A percentile compares a stretch with the other conserved stretches of the same genome.
These are phyloP conservation scores for Cyclaneusma minus DNA, from an alignment of 2,329 filamentous ascomycete genomes.

Conservation along the genomic window DNA sequence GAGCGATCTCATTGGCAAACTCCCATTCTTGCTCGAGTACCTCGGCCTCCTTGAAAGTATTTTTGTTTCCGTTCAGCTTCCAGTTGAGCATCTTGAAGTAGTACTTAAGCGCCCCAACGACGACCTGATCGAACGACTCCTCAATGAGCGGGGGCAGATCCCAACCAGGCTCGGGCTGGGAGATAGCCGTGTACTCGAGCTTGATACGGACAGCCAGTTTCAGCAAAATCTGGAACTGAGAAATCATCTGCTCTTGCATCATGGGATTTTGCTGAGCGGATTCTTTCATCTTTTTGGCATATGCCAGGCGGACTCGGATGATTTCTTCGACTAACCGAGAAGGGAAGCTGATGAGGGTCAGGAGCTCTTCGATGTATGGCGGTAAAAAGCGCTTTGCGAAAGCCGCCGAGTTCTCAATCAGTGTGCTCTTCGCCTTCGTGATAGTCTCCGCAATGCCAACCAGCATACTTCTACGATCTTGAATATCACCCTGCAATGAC, in stretches of 20 bases:
- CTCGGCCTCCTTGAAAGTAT: conserved; percentile 97
- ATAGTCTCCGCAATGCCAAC: conserved; percentile 74
- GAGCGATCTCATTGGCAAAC: conserved; percentile 86
- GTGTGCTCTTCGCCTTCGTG: conserved; percentile 78
- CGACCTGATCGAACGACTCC: conserved; percentile 84
- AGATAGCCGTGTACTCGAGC: conserved; percentile 69
- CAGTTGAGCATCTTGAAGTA: conserved; percentile 99
- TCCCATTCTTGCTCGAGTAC: conserved; percentile 96
- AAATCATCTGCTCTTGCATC: conserved; percentile 95
- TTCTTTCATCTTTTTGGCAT: conserved; percentile 91
- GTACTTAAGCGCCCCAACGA: conserved; percentile 85
- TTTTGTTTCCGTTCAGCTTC: conserved; percentile 95
- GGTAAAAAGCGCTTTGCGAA: conserved; percentile 85
- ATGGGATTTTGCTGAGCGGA: conserved; percentile 81
- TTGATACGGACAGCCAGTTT: conserved; percentile 89
- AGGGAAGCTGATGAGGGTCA: conserved; percentile 94
- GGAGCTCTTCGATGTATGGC: conserved; percentile 88
- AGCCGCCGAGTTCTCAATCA: conserved; percentile 71
- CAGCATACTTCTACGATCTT: conserved; percentile 72
- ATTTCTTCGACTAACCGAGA: conserved; percentile 93
- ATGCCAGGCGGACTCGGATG: conserved; percentile 78
- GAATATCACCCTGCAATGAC: conserved; percentile 64
- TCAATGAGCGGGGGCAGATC: conserved; percentile 92
- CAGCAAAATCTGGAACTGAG: conserved; percentile 86
- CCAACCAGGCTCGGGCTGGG: conserved; percentile 82